Evolutionary conservation across 164 flowering plant genomes (phyloP).

Genomic region (Buxus sempervirens): DNA sequence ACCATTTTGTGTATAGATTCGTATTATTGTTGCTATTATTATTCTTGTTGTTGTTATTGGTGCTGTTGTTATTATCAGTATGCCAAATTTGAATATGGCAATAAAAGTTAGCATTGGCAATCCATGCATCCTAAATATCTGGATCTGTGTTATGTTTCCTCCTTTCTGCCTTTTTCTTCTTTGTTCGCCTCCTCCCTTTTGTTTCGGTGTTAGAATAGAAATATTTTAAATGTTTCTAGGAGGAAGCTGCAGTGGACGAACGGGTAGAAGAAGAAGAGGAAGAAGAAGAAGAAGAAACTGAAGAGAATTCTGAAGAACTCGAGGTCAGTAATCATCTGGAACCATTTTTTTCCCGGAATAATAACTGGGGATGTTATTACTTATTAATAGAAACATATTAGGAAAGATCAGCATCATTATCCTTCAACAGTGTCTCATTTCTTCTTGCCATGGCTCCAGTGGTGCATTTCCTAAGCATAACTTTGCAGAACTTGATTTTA

Average conservation of each 20-base stretch:
- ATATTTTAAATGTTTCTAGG: constrained; percentile 28
- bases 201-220: not conserved
- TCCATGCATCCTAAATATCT: too few species aligned
- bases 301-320: constrained; percentile 51
- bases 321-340: constrained; percentile 30
- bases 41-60: not conserved
- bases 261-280: constrained; percentile 45
- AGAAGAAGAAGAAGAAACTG: constrained; percentile 57
- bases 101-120: too few species aligned
- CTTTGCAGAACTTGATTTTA: constrained; percentile 4
- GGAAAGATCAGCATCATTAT: too few species aligned
- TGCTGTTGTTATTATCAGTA: too few species aligned
- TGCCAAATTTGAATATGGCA: too few species aligned
- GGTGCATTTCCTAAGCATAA: not conserved
- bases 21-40: too few species aligned
- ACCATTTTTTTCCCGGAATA: too few species aligned
- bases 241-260: constrained; percentile 52
- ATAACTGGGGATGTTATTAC: too few species aligned
- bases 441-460: too few species aligned
- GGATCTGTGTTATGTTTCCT: not conserved
- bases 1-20: too few species aligned
- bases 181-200: not conserved
- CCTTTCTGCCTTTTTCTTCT: not conserved
- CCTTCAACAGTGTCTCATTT: too few species aligned
- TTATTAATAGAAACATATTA: too few species aligned